Conservation (phyloP, 495 filamentous ascomycete species). For the Trichodelitschia bisporula region DNA sequence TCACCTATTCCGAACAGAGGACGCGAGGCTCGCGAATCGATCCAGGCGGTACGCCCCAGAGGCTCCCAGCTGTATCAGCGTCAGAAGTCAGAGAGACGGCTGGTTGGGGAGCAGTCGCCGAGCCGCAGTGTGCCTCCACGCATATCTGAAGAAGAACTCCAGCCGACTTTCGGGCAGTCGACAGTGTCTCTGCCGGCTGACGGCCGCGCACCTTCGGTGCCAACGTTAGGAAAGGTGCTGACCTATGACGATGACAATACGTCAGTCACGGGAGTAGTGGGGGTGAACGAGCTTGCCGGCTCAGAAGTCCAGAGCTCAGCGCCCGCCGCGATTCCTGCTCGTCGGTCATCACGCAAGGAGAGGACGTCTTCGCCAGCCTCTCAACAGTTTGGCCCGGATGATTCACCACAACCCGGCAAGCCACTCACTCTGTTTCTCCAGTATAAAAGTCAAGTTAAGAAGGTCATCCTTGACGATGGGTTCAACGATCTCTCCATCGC, state of each 20-base stretch:
- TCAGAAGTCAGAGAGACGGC: slow-evolving; percentile 28
- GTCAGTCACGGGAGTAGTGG: no score
- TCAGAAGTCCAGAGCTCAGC: no score
- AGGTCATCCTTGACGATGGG: slow-evolving; percentile 71
- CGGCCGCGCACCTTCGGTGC: no score
- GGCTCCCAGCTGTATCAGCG: slow-evolving; percentile 42
- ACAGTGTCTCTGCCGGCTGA: no score
- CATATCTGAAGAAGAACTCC: no score
- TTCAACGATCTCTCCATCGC: slow-evolving; percentile 62
- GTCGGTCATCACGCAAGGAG: no score
- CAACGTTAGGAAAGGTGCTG: no score
- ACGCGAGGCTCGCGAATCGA: slow-evolving; percentile 66
- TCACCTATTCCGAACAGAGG: slow-evolving; percentile 75
- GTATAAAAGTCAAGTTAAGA: slow-evolving; percentile 92
- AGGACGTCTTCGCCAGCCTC: slow-evolving; percentile 23
- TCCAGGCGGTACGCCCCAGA: slow-evolving; percentile 71
- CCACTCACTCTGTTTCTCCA: slow-evolving; percentile 91
- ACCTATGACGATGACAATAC: no score
- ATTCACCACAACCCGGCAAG: slow-evolving; percentile 56
- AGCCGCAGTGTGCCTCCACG: no score
- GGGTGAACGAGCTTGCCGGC: no score
- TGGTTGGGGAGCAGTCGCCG: slow-evolving; percentile 33
- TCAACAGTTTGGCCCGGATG: slow-evolving; percentile 35
- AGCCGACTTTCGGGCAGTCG: no score
- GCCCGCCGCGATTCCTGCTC: no score